phyloP scores from a whole-genome alignment of 2,329 filamentous ascomycete genomes.

The Elsinoe australis region DNA sequence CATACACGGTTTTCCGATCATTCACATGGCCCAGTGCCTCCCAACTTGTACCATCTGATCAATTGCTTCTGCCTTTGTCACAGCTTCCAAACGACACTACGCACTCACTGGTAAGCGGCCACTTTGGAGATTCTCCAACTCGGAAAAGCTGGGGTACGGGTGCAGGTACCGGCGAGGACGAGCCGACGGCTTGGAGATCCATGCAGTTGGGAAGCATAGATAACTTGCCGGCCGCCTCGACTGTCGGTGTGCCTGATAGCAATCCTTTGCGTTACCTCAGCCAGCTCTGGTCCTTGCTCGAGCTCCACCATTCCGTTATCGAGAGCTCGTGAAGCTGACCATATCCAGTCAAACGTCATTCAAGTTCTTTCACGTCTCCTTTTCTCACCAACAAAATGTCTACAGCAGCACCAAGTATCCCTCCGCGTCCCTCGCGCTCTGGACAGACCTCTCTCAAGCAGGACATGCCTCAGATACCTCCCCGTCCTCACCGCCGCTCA shows the following conservation, averaged over 20 bases:
- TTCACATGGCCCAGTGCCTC: neutral
- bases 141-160: conserved; percentile 10
- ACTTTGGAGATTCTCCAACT: neutral
- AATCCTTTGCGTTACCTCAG: too few species aligned
- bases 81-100: neutral
- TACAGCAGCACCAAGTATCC: conserved; percentile 46
- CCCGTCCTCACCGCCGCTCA: conserved; percentile 62
- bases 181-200: conserved; percentile 2
- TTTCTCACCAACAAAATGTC: conserved; percentile 12
- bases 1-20: neutral
- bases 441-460: conserved; percentile 40
- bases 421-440: conserved; percentile 54
- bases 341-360: neutral
- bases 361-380: neutral
- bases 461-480: conserved; percentile 65
- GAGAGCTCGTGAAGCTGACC: too few species aligned
- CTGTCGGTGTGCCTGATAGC: too few species aligned
- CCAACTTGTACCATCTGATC: neutral
- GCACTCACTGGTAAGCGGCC: neutral
- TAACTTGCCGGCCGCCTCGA: neutral
- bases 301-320: too few species aligned
- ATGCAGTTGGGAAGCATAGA: conserved; percentile 3
- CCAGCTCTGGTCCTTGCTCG: too few species aligned
- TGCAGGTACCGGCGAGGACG: neutral
- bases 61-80: neutral